Evolutionary conservation across 148 eudicot species (phyloP), one percentile per base, ranked within the genome.

Genomic region (Rhododendron williamsianum): DNA sequence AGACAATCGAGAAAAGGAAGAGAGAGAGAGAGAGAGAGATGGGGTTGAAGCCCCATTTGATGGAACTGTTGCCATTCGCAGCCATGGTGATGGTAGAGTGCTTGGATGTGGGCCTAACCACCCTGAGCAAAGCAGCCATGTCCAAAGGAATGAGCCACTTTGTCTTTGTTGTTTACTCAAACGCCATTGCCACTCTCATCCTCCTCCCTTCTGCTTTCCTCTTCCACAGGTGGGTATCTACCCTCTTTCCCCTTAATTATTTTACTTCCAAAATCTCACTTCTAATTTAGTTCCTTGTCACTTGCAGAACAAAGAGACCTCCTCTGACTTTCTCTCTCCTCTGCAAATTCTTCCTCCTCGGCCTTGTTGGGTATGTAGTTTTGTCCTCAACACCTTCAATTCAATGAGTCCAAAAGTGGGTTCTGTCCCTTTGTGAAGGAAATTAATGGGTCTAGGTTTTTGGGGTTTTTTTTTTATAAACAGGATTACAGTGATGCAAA

Each of bases 91-190:
- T 45, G 78, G 88, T 86, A 72, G 89, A 88, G 56, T 81, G 81
- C 60, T 78, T 87, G 23, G 89, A 90, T 63, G 92, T 88, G 8
- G 92, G 92, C 16, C 76, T 90, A 49, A 90, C 89, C 30, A 90
- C 90, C 12, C 80, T 90, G 30, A 88, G 91, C 91, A 92, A 92
- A 90, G 87, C 88, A 78, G 93, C 92, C 84, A 90, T 90, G 88
- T 89, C 90, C 77, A 67, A 67, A 45, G 92, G 91, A n/a, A 89
- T 90, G 85, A 92, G 90, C 87, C 88, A 85, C 83, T 89, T 84
- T 72, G 84, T 89, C 65, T 89, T 91, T 71, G 91, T 88, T 9
- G 84, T 87, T 19, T 91, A 91, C 87, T 90, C 92, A 12, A 90
- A 91, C 27, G 91, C 90, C 54, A 41, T 91, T 1, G 92, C 93